Conservation (phyloP, 768 basidiomycete species). For the Cystobasidium onofrii region DNA sequence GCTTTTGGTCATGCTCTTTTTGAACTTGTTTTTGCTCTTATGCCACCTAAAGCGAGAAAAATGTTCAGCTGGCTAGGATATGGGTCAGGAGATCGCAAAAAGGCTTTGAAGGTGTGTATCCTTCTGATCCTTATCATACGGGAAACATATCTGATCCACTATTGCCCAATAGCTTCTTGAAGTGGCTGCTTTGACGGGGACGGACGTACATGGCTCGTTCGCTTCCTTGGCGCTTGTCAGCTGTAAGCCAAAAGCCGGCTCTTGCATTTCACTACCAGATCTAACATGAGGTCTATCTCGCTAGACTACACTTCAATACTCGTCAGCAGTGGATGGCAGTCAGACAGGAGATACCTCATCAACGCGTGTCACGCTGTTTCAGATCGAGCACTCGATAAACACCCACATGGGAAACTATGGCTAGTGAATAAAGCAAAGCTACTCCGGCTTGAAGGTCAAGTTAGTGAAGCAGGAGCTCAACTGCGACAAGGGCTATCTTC, state of each 20-base stretch:
- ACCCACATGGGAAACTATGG: constrained; percentile 20
- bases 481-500: neutral
- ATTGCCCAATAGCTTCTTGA: constrained; percentile 28
- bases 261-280: no score
- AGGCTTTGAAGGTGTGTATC: constrained; percentile 3
- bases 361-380: neutral
- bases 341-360: neutral
- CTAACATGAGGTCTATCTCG: neutral
- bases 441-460: neutral
- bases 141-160: no score
- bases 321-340: constrained; percentile 25
- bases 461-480: neutral
- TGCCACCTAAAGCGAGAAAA: constrained; percentile 29
- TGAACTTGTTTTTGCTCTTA: constrained; percentile 25
- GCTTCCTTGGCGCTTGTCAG: constrained; percentile 1
- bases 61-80: constrained; percentile 28
- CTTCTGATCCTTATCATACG: neutral
- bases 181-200: constrained; percentile 3
- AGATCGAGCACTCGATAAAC: constrained; percentile 2
- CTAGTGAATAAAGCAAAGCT: constrained; percentile 24
- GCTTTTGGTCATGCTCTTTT: constrained; percentile 28
- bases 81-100: constrained; percentile 23
- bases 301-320: constrained; percentile 9
- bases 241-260: constrained; percentile 23
- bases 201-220: constrained; percentile 19